phyloP scores from a whole-genome alignment of 257 asterid species.

The Apocynum venetum region DNA sequence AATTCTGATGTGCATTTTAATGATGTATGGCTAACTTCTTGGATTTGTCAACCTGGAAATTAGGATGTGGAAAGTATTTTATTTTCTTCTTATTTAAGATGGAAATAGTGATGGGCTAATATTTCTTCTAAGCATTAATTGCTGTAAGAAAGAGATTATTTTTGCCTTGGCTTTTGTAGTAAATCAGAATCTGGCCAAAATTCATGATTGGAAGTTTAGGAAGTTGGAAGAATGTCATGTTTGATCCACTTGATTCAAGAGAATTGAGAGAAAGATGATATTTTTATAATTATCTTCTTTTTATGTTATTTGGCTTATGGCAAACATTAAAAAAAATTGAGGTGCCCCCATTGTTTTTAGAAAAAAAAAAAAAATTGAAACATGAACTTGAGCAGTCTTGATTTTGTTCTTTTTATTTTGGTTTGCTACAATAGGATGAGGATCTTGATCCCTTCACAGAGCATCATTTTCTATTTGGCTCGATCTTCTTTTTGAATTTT shows the following conservation, averaged over 20 bases:
- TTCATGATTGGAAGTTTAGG: not conserved
- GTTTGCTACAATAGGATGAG: not conserved
- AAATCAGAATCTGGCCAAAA: conserved; percentile 2
- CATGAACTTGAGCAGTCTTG: not conserved
- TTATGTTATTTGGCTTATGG: not conserved
- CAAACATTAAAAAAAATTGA: not conserved
- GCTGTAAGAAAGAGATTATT: not conserved
- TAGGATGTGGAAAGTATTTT: not conserved
- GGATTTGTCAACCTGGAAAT: not conserved
- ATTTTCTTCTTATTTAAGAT: not conserved
- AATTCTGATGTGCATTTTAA: not conserved
- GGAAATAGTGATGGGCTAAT: not conserved
- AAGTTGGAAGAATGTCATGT: not conserved
- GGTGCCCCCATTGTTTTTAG: not conserved
- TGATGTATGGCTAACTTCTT: not conserved
- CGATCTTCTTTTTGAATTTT: not conserved
- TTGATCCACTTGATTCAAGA: not conserved
- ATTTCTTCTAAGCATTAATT: not conserved
- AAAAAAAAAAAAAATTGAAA: not conserved
- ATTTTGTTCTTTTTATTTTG: not conserved
- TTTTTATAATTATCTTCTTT: not conserved
- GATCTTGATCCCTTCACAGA: not conserved
- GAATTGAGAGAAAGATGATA: not conserved
- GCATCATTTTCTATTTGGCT: not conserved
- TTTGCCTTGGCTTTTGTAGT: not conserved